Base-by-base conservation (phyloP, 2,329 filamentous ascomycete genomes). In the Sclerotinia sclerotiorum region DNA sequence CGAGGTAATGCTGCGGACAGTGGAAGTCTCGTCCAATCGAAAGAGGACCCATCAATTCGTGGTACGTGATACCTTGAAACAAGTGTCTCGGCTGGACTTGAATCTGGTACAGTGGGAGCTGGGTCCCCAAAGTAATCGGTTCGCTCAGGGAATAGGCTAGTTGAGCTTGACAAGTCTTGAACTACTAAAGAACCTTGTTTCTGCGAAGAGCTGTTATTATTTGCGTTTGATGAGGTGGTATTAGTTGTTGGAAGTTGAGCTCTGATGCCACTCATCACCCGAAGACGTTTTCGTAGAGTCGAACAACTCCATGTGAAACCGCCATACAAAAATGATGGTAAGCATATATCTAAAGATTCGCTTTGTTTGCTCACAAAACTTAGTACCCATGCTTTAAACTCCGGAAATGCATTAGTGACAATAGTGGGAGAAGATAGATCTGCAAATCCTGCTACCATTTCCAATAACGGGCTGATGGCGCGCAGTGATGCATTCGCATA, bases 11-110 rank as follows among this genome's bases (percentile, higher is more conserved):
- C 84, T 19, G 87, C 81, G 5, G 85, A 85, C 17, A 89, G 64
- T 1, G 89, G 86, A 61, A 94, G 82, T 66, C 87, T 84, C 5
- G 92, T 95, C 92, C 92, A 95, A 78, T 96, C 92, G 76, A 94
- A 94, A 44, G 70, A 75, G n/a, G 73, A 68, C n/a, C 60, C 68
- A 27, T 73, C 72, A 13, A 69, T 64, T 55, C 70, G 46, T 6
- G 55, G 54, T 35, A 55, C 42, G 21, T 54, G 21, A n/a, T 44
- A n/a, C 4, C 21, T 24, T 52, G 24, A 19, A 42, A 44, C 4
- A 42, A 54, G 24, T 3, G 65, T 21, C 5, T 67, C 65, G 8
- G 21, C 17, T 17, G 24, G 19, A 32, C 24, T 48, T 11, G 39
- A 6, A 54, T 15, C 49, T 54, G 65, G 24, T n/a, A 46, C 48